Conservation (phyloP, 2,329 filamentous ascomycete species). For the Microsporum audouinii region DNA sequence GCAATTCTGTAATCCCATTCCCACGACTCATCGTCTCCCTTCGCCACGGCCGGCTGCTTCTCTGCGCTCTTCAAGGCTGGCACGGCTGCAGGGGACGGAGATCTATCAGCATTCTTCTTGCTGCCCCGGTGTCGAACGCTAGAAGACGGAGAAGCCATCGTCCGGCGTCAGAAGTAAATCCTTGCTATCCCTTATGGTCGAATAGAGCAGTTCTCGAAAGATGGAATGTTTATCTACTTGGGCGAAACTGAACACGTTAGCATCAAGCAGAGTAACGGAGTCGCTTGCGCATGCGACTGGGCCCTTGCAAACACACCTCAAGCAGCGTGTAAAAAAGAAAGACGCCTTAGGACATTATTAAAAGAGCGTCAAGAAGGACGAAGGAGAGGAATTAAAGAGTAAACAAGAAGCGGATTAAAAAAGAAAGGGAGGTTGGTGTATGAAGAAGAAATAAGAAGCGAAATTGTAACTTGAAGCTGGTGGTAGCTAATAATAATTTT, state of each 20-base stretch:
- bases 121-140: constrained; percentile 34
- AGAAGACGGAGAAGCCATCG: constrained; percentile 16
- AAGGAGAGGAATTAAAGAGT: neutral
- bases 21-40: constrained; percentile 6
- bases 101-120: constrained; percentile 25
- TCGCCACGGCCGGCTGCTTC: constrained; percentile 9
- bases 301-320: neutral
- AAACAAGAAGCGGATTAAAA: neutral
- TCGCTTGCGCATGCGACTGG: neutral
- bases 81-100: constrained; percentile 15
- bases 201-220: neutral
- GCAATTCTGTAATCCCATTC: constrained; percentile 75
- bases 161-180: neutral
- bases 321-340: neutral
- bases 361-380: constrained; percentile 14
- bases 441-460: neutral
- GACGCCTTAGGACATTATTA: constrained; percentile 13
- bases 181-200: neutral
- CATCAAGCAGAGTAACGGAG: neutral
- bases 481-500: neutral
- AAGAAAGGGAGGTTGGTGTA: neutral
- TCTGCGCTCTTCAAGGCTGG: neutral
- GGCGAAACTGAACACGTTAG: constrained; percentile 3
- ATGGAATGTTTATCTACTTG: neutral
- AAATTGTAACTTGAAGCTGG: neutral